Conservation (phyloP, 2,329 filamentous ascomycete species). For the Alternaria sp. region DNA sequence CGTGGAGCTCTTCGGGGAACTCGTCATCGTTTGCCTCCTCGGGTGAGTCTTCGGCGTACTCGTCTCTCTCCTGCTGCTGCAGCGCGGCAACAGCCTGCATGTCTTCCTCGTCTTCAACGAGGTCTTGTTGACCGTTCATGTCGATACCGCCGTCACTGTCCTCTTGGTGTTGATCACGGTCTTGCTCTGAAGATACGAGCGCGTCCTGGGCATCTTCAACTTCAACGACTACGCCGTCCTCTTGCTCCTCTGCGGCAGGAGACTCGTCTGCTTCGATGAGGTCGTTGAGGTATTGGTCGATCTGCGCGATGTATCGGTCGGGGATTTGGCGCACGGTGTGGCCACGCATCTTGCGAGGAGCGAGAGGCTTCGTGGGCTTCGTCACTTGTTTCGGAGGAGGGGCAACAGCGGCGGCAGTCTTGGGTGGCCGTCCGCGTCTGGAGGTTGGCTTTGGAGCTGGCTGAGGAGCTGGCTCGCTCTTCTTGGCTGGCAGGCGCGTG, state of each 20-base stretch:
- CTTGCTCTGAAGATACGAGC: constrained; percentile 1
- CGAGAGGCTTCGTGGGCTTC: constrained; percentile 12
- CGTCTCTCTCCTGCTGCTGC: background rate
- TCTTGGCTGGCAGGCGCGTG: constrained; percentile 23
- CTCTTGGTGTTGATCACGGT: background rate
- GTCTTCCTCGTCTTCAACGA: background rate
- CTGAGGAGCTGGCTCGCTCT: constrained; percentile 6
- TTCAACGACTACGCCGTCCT: background rate
- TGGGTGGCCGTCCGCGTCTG: constrained; percentile 27
- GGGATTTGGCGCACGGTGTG: constrained; percentile 35
- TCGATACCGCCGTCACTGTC: background rate
- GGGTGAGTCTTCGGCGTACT: background rate
- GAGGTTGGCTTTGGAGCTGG: constrained; percentile 2
- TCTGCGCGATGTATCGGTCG: constrained; percentile 22
- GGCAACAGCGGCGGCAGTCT: constrained; percentile 11
- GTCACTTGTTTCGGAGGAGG: background rate
- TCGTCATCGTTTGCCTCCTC: background rate
- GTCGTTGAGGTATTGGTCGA: constrained; percentile 5
- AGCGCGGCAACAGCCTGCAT: background rate
- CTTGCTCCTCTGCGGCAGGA: background rate
- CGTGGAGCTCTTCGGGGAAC: background rate
- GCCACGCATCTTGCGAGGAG: constrained; percentile 35
- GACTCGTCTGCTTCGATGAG: constrained; percentile 1
- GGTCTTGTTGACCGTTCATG: background rate
- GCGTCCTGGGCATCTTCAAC: background rate